Evolutionary conservation across 2,329 filamentous ascomycete genomes (phyloP), one percentile per base, ranked within the genome.

Genomic region (Colletotrichum destructivum): DNA sequence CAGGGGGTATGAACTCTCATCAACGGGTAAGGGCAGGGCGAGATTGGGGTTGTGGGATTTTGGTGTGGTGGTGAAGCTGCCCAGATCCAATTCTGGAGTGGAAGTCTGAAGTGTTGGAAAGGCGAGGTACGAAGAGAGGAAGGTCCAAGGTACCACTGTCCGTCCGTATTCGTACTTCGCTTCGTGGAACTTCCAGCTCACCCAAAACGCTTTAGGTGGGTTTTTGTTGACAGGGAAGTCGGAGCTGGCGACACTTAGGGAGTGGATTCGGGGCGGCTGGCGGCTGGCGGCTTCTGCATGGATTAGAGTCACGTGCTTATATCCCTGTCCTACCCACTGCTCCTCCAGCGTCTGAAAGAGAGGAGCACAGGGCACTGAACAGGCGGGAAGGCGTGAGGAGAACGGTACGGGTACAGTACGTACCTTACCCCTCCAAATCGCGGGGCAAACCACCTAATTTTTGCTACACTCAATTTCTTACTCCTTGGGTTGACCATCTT

Each of bases 171-270:
- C 44, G 56, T 59, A 31, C 21, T 55, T 55, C 38, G 23, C 44
- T 49, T 47, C 65, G 52, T 72, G 71, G 71, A 75, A 75, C 66
- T 68, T 75, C 74, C 72, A 75, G 69, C 69, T 75, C 72, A 75
- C 57, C 70, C 72, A 74, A 74, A 75, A 75, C 72, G 51, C 61
- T 40, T 40, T 26, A 62, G 61, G 72, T 71, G 73, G 73, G 65
- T 72, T 60, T 55, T 46, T 23, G n/a, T 56, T 47, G 56, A 62
- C 66, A 64, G 69, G 70, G 70, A 56, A 46, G 23, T 46, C 16
- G 21, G 52, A 71, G 64, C 59, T 61, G 38, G 55, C 55, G 38
- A 59, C 55, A 18, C n/a, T 23, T 49, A 5, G 35, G 35, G 42
- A 13, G n/a, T 57, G n/a, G n/a, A 44, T 13, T 31, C 16, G 54